phyloP scores from a whole-genome alignment of 805 yeast species.

The Saccharomycopsis javanensis region DNA sequence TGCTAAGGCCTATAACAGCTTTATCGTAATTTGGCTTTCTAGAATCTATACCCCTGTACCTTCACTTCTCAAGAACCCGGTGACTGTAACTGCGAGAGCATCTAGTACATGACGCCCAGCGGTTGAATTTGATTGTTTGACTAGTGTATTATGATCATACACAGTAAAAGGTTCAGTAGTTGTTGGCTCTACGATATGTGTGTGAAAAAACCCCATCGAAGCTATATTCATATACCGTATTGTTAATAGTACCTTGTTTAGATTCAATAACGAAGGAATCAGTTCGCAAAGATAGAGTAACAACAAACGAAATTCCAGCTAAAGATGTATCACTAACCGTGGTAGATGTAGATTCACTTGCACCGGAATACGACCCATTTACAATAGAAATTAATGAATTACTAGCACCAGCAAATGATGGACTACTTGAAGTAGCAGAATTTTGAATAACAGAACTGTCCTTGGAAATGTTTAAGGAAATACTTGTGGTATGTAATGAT shows the following conservation, averaged over 20 bases:
- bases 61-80: not conserved
- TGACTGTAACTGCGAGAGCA: not conserved
- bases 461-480: not conserved
- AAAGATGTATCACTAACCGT: not conserved
- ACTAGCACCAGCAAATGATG: not conserved
- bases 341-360: not conserved
- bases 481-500: not conserved
- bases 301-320: not conserved
- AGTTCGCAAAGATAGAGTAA: not conserved
- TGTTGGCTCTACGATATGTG: not conserved
- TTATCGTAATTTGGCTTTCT: not conserved
- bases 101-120: not conserved
- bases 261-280: not conserved
- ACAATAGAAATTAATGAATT: not conserved
- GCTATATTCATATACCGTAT: not conserved
- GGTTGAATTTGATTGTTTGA: not conserved
- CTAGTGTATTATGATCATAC: not conserved
- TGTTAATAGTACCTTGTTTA: not conserved
- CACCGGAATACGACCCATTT: not conserved
- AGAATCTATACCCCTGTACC: not conserved
- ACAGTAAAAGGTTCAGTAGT: not conserved
- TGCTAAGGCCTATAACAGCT: not conserved
- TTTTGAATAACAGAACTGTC: not conserved
- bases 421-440: not conserved
- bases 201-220: not conserved